A percentile compares a stretch with the other conserved stretches of the same genome.
phyloP scores from a whole-genome alignment of 768 basidiomycete genomes.

The Boletus rufocinnamomeus region DNA sequence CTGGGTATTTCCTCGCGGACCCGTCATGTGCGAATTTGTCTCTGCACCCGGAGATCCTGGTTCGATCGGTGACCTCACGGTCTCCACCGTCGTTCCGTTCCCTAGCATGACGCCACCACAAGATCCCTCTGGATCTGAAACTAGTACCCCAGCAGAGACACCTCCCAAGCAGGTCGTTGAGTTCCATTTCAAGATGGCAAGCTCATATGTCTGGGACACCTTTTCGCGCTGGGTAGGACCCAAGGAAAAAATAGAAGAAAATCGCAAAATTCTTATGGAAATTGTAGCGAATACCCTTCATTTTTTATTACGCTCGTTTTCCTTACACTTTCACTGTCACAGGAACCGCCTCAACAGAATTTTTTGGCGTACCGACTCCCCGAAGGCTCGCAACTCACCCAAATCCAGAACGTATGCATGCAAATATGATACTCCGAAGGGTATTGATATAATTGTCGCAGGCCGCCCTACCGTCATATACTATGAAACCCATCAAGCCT shows the following conservation, averaged over 20 bases:
- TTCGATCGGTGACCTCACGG: constrained; percentile 35
- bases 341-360: constrained; percentile 47
- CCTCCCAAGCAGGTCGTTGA: constrained; percentile 39
- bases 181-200: constrained; percentile 51
- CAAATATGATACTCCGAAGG: neutral
- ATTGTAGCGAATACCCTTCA: constrained; percentile 40
- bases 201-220: constrained; percentile 55
- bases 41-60: constrained; percentile 16
- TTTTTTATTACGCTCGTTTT: neutral
- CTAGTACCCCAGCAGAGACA: constrained; percentile 8
- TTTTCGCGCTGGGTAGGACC: constrained; percentile 64
- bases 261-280: constrained; percentile 44
- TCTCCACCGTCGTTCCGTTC: constrained; percentile 52
- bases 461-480: constrained; percentile 50
- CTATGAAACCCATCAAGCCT: constrained; percentile 62
- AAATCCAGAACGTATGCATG: constrained; percentile 57
- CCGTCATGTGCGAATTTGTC: constrained; percentile 49
- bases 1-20: constrained; percentile 68
- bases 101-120: constrained; percentile 22
- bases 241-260: constrained; percentile 52
- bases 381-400: constrained; percentile 54
- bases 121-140: constrained; percentile 17
- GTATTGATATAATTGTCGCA: constrained; percentile 15
- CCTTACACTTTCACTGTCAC: constrained; percentile 2
- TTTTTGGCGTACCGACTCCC: constrained; percentile 62